Base-by-base conservation (phyloP, 805 yeast species). In the Lachancea lanzarotensis region DNA sequence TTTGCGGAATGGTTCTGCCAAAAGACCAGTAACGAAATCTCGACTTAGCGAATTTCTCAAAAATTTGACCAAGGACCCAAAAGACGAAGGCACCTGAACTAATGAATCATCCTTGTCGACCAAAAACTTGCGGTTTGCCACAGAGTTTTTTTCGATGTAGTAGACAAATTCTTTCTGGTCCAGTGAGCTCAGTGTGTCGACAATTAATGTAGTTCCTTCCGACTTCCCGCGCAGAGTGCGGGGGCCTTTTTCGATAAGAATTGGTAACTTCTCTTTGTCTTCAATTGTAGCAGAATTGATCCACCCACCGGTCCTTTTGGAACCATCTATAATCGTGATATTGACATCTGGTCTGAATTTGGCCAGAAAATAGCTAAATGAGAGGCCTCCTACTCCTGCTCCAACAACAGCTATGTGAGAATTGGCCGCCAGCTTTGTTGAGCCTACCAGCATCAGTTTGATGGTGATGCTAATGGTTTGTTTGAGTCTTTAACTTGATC, bases 211-310 rank as follows among this genome's bases (percentile, higher is more conserved):
- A 0, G 89, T 78, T 0, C 98, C 98, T 34, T 80, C 80, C 44
- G 88, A 84, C 5, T 77, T 77, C 0, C 96, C 95, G 48, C 96
- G 69, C 36, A 93, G 67, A 0, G 98, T 93, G 40, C 98, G 69
- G 0, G 98, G 98, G 0, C 98, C 98, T 50, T 82, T 83, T 55
- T 93, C 98, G 2, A 72, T 46, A 61, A 62, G 52, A 7, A 57
- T 38, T 11, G 45, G 58, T 33, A 49, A 50, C 11, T 57, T 68
- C 27, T 52, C 57, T 4, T 56, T 40, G 32, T 67, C 57, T n/a
- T 54, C 52, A n/a, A 67, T 60, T 11, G 56, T 52, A 46, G 75
- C 68, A 1, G 88, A 73, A 35, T 73, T 65, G 57, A 91, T 84
- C 75, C 84, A 90, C 0, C 98, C 98, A 12, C 96, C 97, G 3